Evolutionary conservation across 1,284 basidiomycete genomes (phyloP), one percentile per base, ranked within the genome.

Genomic region (Naganishia albida): DNA sequence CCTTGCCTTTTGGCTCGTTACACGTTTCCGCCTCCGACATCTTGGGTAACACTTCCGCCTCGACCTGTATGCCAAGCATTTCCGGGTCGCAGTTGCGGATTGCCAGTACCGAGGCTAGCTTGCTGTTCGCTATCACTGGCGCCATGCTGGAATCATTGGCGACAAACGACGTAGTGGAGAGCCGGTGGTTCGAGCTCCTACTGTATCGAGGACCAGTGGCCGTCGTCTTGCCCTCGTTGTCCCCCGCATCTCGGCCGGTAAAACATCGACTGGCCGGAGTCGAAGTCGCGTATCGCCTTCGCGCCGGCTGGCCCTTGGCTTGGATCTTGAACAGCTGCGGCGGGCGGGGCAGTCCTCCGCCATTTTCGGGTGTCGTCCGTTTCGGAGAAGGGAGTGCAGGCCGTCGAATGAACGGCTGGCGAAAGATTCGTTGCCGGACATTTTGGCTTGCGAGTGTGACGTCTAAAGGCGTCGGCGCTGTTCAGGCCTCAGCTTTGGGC

Each of bases 221-320:
- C 34, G 10, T 10, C n/a, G 23, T 2, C n/a, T 12, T 23, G 46
- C 6, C 46, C 10, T 12, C 7, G 10, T 23, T 20, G 2, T 18
- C 46, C 15, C 6, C 18, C 10, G 10, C n/a, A 20, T 48, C 10
- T 48, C n/a, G 30, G 20, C 16, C 20, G 18, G 28, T n/a, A 18
- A 53, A 12, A 30, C 51, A 51, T 30, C 56, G 56, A 50, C 56
- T 60, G 7, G 46, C 56, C 18, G 56, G 56, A 7, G 56, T 60
- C 7, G 46, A 60, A 6, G 46, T 18, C 2, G 56, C 56, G 30
- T 60, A 60, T 23, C 56, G 56, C 44, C 28, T 23, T 25, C 46
- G 44, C 39, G 46, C 56, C 16, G 34, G 6, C 3, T n/a, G 26
- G 20, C 56, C 56, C 12, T 39, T 46, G 7, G 56, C 46, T 49